Evolutionary conservation across 2,329 filamentous ascomycete species (phyloP), one percentile per base, ranked within the genome.

Genomic region (Phoma herbarum): DNA sequence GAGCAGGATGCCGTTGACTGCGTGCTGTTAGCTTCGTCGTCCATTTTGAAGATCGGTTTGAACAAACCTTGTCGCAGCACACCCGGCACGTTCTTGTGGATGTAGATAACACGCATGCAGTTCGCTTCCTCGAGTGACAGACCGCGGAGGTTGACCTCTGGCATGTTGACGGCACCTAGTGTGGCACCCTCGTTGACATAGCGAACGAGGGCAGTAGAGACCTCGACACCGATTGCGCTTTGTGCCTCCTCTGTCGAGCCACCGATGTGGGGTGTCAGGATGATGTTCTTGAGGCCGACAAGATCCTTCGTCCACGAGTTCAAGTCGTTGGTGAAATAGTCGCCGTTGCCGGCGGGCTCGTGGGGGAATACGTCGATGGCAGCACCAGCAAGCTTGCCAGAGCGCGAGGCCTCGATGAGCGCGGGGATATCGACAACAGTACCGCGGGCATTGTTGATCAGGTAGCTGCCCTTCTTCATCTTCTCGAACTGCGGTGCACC

Each of bases 241-340:
- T 99, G 95, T 5, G 95, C 95, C 80, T 99, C 95, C 80, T 99
- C 95, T 0, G 95, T 99, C 79, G 92, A 97, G 55, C 95, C 95
- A 69, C 95, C 95, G 73, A 99, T 98, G 78, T 99, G 95, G 22
- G 95, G 95, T 1, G 94, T 97, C 48, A 99, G 84, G 68, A 99
- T 96, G 67, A 99, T 83, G 81, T 99, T 99, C 80, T 89, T 95
- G 60, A 98, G 82, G 51, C 85, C 85, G 52, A 92, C 88, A 46
- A 99, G 86, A 61, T 97, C 93, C 72, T 93, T 88, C 26, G 88
- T 90, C 92, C 92, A 99, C 10, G 80, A 66, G 79, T 97, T 97
- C 59, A 99, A 84, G 46, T 86, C 83, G 76, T 86, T 90, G 78
- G 88, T 93, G 83, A 99, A 99, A 80, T 97, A 96, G 74, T 96